Base-by-base conservation (phyloP, 345 rosid species). In the Cochlearia excelsa region DNA sequence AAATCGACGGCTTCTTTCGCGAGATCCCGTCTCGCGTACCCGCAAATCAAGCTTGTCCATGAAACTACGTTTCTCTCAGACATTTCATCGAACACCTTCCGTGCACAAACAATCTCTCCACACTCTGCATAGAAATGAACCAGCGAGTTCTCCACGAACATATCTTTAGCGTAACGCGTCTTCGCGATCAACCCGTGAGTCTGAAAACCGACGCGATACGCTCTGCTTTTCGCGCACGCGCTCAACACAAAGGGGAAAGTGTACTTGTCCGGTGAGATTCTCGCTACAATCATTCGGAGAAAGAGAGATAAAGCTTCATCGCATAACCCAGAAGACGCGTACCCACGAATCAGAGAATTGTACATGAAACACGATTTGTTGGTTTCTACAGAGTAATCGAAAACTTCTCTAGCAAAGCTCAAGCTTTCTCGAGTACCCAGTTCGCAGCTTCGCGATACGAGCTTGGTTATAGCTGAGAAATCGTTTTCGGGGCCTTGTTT, bases 11-110 rank as follows among this genome's bases (percentile, higher is more conserved):
- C 86, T 10, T 80, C 79, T 70, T 70, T 65, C 0, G 81, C 75
- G 11, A 58, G 46, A 28, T 67, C 75, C 65, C 67, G 63, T 57
- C 83, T 75, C 1, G 73, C 80, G 56, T 79, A 82, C 39, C 84
- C 86, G 26, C 83, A 80, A 74, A 85, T 85, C 74, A 85, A 44
- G 63, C 88, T 85, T 11, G 92, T 85, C 92, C 92, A 85, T 0
- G 88, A 79, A 53, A 85, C 88, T 2, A 81, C 85, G 60, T 85
- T 85, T 59, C 79, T 79, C 1, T 68, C 72, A 41, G 65, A 42
- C 86, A 85, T 85, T 82, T 79, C 10, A 51, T 81, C 92, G 30
- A 82, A 85, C 81, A 82, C 69, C 31, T 65, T 81, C 6, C 80
- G 66, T 54, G 76, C 87, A 46, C 59, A 16, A 5, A 40, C 70